Conservation (phyloP, 2,329 filamentous ascomycete species). For the Camillea tinctor region DNA sequence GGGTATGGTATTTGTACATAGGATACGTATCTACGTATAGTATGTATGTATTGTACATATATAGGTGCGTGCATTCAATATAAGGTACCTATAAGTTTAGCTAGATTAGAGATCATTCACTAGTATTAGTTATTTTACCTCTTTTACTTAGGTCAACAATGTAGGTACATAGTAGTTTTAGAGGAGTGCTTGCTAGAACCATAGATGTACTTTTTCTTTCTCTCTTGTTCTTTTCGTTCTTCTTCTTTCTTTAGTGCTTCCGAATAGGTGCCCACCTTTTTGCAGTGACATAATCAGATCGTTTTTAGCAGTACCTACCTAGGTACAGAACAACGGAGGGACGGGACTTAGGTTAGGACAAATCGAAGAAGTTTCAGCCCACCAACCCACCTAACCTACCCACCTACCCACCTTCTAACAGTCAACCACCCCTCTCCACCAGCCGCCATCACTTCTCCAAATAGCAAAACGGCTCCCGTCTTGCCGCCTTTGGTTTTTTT, state of each 20-base stretch:
- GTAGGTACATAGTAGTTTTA: background rate
- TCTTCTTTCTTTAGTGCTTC: too few relatives aligned
- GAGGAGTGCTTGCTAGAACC: background rate
- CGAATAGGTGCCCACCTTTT: too few relatives aligned
- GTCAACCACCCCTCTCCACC: slow-evolving; percentile 4
- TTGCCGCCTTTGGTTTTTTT: background rate
- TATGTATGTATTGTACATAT: too few relatives aligned
- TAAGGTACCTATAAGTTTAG: too few relatives aligned
- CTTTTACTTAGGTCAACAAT: too few relatives aligned
- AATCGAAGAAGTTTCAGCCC: background rate
- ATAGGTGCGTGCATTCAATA: too few relatives aligned
- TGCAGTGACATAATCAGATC: background rate
- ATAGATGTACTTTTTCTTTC: too few relatives aligned
- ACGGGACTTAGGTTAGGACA: background rate
- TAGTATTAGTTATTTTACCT: too few relatives aligned
- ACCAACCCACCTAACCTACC: slow-evolving; percentile 10
- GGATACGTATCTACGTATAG: background rate
- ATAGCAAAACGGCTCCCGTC: background rate
- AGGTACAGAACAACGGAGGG: background rate
- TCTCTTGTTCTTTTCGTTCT: too few relatives aligned
- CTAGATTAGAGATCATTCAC: too few relatives aligned
- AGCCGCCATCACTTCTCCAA: background rate
- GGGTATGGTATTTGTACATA: too few relatives aligned
- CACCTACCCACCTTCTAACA: slow-evolving; percentile 8
- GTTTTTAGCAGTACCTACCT: too few relatives aligned